phyloP scores from a whole-genome alignment of 257 asterid genomes.

The Gentiana straminea region DNA sequence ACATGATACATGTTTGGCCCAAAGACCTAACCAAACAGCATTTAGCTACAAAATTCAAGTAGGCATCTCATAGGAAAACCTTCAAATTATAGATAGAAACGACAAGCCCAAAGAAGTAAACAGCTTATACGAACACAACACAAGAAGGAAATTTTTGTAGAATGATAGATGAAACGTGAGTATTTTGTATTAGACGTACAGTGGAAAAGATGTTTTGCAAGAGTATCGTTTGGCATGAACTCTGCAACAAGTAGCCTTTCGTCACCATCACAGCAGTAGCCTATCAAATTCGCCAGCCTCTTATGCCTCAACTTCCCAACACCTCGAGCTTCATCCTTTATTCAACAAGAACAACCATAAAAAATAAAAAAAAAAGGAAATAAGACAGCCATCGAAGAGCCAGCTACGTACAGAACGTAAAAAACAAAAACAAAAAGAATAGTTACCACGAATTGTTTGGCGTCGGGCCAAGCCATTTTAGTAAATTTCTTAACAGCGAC shows the following conservation, averaged over 20 bases:
- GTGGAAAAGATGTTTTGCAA: conserved; percentile 38
- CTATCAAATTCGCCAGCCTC: conserved; percentile 92
- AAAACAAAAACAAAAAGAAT: background rate
- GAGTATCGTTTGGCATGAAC: conserved; percentile 96
- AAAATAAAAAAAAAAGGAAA: background rate
- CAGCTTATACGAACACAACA: too few species aligned
- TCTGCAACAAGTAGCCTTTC: conserved; percentile 96
- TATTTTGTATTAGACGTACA: conserved; percentile 6
- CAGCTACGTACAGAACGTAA: background rate
- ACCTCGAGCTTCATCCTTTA: conserved; percentile 89
- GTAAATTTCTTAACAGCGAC: conserved; percentile 89
- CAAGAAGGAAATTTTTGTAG: too few species aligned
- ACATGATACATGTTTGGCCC: too few species aligned
- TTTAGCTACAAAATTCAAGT: too few species aligned
- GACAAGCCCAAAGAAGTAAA: too few species aligned
- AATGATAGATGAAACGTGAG: conserved; percentile 36
- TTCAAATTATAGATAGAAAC: too few species aligned
- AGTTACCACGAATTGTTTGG: conserved; percentile 80
- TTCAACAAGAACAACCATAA: conserved; percentile 1
- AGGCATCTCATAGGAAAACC: too few species aligned
- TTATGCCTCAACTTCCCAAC: conserved; percentile 94
- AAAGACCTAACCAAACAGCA: too few species aligned
- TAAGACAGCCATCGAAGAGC: background rate
- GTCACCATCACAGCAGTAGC: conserved; percentile 95
- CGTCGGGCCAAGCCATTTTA: conserved; percentile 92